These are phyloP conservation scores for Inga laurina DNA, from an alignment of 306 rosid species.

Conservation along the genomic window DNA sequence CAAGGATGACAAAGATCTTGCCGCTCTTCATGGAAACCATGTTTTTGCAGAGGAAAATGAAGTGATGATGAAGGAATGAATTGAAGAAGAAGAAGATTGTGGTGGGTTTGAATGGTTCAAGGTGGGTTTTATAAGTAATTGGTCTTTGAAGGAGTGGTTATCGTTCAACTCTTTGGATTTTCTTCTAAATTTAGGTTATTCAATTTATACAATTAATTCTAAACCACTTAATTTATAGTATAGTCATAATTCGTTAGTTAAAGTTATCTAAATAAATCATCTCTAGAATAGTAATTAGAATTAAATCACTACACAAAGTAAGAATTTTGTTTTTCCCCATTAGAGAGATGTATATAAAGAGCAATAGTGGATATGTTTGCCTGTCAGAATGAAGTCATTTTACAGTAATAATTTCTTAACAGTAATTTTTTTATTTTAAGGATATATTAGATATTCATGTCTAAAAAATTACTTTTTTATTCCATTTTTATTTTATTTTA, in stretches of 20 bases:
- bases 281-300: not conserved
- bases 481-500: not conserved
- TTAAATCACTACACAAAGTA: not conserved
- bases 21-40: not conserved
- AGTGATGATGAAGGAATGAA: not conserved
- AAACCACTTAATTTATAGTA: not conserved
- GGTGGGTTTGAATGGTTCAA: not conserved
- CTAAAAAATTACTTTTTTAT: not conserved
- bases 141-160: not conserved
- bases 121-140: not conserved
- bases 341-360: not conserved
- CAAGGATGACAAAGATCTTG: conserved; percentile 3
- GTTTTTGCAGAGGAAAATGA: not conserved
- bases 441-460: not conserved
- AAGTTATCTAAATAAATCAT: not conserved
- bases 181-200: not conserved
- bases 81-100: not conserved
- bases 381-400: too few relatives aligned
- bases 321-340: not conserved
- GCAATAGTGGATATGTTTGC: not conserved
- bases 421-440: too few relatives aligned
- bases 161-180: not conserved
- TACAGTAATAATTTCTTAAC: too few relatives aligned
- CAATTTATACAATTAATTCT: not conserved
- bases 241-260: not conserved